phyloP scores from a whole-genome alignment of 257 asterid genomes.

The Capsicum chinense region DNA sequence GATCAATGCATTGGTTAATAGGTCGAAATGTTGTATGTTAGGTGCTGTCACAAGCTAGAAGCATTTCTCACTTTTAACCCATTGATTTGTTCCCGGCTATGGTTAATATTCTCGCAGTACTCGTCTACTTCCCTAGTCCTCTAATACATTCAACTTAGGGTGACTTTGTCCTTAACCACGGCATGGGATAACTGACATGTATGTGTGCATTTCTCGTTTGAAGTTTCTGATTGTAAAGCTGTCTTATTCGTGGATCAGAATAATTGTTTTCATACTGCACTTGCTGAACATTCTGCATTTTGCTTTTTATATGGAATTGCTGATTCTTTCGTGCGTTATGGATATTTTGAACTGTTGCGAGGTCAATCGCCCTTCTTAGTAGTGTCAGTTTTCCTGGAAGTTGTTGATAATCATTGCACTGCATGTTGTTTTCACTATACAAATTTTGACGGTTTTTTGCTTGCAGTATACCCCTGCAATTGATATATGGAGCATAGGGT shows the following conservation, averaged over 20 bases:
- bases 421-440: neutral
- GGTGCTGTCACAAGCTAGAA: slow-evolving; percentile 11
- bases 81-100: neutral
- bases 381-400: neutral
- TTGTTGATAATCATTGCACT: neutral
- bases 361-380: neutral
- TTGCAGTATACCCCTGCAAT: slow-evolving; percentile 94
- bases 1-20: neutral
- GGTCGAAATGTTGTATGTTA: neutral
- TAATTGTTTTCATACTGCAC: neutral
- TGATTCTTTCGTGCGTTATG: neutral
- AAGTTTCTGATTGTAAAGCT: neutral
- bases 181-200: neutral
- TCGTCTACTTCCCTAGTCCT: neutral
- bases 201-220: neutral
- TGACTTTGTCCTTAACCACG: neutral
- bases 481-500: slow-evolving; percentile 95
- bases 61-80: neutral
- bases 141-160: neutral
- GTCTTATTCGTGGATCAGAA: neutral
- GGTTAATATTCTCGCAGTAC: neutral
- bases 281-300: slow-evolving; percentile 8
- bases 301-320: neutral
- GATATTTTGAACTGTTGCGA: neutral
- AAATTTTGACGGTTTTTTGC: slow-evolving; percentile 9